Evolutionary conservation across 805 yeast genomes (phyloP).

Genomic region (Pichia scutulata): DNA sequence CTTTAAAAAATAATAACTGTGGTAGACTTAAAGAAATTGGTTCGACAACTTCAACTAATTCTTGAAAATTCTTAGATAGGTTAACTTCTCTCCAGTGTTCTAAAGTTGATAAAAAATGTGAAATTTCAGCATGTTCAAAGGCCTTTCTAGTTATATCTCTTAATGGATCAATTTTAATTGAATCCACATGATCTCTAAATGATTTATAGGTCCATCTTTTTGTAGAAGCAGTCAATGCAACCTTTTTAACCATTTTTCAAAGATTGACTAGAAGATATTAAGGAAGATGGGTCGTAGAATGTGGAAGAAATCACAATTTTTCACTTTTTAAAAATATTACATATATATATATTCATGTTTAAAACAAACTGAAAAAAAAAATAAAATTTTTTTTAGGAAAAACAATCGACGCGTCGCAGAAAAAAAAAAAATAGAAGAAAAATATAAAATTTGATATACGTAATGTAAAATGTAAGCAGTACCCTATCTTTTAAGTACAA

Average conservation of each 20-base stretch:
- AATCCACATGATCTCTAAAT: constrained; percentile 77
- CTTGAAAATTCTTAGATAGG: constrained; percentile 61
- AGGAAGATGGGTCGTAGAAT: not conserved
- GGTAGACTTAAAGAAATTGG: constrained; percentile 63
- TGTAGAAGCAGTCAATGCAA: constrained; percentile 43
- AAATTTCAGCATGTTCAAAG: constrained; percentile 63
- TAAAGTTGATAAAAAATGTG: constrained; percentile 71
- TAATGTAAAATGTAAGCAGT: not conserved
- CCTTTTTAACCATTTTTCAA: constrained; percentile 28
- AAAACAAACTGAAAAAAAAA: constrained; percentile 1
- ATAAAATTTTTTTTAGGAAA: not conserved
- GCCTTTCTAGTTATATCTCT: constrained; percentile 49
- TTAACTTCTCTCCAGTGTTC: constrained; percentile 88
- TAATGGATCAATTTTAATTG: constrained; percentile 70
- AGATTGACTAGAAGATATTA: not conserved
- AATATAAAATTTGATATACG: not conserved
- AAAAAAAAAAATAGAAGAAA: too few relatives aligned
- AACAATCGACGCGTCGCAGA: constrained; percentile 6
- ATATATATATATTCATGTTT: not conserved
- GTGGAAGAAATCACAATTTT: not conserved
- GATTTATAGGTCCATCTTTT: constrained; percentile 62
- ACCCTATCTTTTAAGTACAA: too few relatives aligned
- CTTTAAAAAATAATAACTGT: constrained; percentile 67
- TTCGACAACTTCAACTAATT: constrained; percentile 50
- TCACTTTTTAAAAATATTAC: not conserved